Base-by-base conservation (phyloP, 805 yeast genomes). In the Candida hispaniensis region DNA sequence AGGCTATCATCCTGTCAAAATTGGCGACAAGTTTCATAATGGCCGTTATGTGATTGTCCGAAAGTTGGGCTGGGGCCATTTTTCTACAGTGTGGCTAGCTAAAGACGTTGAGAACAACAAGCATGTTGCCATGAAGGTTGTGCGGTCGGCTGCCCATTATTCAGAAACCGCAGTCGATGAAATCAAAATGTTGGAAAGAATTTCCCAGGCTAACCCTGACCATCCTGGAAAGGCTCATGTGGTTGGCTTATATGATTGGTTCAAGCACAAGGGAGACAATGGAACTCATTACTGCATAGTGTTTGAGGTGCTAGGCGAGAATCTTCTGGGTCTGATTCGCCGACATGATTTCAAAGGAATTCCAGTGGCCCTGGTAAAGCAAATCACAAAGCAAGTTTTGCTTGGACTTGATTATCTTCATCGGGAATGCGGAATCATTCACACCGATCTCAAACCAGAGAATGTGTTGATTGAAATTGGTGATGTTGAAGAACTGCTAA, bases 31-130 rank as follows among this genome's bases (percentile, higher is more conserved):
- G 14, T 88, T 78, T 56, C 79, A 82, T 47, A 64, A 79, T 39
- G 73, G 73, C 12, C 71, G 80, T 41, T 91, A 91, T 54, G 66
- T 75, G 2, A 58, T 91, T 30, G 86, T 81, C 18, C 71, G 97
- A 42, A 91, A 91, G 53, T 63, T 91, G 4, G 99, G 99, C 1
- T 91, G 99, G 99, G 99, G 99, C 20, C 96, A 91, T 58, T 91
- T 91, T 53, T 78, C 93, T 16, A 91, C 94, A 1, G 96, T 82
- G 14, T 86, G 95, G 96, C 63, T 81, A 17, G 97, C 95, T 4
- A 64, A 62, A 34, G 76, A 72, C 40, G 59, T 63, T 35, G 62
- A 64, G 34, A 65, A 68, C 41, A 65, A 69, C 41, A 60, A 69
- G 30, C 94, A 80, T 52, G 97, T 91, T 14, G 98, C 98, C 2